Conservation (phyloP, 371 early-diverging fungal species). For the Apophysomyces variabilis region DNA sequence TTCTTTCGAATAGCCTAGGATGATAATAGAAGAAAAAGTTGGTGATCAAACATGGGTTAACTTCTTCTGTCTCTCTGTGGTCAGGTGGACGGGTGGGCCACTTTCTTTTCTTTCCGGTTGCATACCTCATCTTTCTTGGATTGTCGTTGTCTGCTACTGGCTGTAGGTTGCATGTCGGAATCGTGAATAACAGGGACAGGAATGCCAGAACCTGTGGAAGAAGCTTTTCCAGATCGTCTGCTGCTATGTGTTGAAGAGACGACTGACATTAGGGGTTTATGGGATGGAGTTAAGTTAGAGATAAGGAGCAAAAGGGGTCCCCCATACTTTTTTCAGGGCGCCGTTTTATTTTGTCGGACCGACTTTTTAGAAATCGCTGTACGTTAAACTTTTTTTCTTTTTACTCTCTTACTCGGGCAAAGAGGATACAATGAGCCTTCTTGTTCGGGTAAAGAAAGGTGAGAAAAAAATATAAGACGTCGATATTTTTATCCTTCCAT, state of each 20-base stretch:
- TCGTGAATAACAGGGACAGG: conserved; percentile 14
- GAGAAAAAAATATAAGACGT: conserved; percentile 1
- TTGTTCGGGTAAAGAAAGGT: neutral
- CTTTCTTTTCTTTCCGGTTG: neutral
- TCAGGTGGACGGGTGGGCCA: no score
- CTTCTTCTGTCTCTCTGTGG: no score
- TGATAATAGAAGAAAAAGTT: neutral
- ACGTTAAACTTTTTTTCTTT: neutral
- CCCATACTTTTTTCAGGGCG: neutral
- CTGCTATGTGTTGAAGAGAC: conserved; percentile 31
- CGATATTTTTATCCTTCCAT: conserved; percentile 8
- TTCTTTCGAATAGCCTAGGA: conserved; percentile 77
- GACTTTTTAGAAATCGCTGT: neutral
- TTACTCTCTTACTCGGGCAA: conserved; percentile 1
- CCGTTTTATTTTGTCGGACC: conserved; percentile 10
- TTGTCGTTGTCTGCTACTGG: conserved; percentile 47
- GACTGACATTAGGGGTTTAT: conserved; percentile 25
- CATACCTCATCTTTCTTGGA: conserved; percentile 49
- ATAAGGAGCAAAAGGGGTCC: conserved; percentile 10
- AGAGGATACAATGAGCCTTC: neutral
- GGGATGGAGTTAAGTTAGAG: neutral
- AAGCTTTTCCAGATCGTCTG: conserved; percentile 12
- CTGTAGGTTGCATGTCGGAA: conserved; percentile 29
- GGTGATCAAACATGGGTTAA: neutral
- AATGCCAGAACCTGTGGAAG: neutral